Evolutionary conservation across 352 stramenopile genomes (phyloP).

Genomic region (Phytophthora pseudosyringae): DNA sequence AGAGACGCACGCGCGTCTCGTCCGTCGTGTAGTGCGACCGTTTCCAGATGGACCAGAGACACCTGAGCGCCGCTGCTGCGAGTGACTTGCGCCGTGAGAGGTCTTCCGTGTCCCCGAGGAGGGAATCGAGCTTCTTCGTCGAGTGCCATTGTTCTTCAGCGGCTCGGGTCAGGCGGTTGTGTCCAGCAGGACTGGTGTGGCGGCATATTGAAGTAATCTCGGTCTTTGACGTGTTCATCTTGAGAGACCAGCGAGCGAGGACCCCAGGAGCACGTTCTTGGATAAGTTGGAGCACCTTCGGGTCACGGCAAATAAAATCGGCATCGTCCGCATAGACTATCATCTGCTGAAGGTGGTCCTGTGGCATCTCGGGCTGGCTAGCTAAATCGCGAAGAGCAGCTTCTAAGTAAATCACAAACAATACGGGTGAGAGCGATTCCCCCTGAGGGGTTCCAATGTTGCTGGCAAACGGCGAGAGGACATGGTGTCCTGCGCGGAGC

Average conservation of each 20-base stretch:
- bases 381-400: constrained; percentile 10
- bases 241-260: background rate
- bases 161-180: background rate
- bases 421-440: constrained; percentile 8
- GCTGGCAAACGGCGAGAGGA: background rate
- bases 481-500: background rate
- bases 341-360: constrained; percentile 9
- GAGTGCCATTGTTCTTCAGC: background rate
- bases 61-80: background rate
- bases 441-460: constrained; percentile 16
- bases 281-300: background rate
- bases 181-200: background rate
- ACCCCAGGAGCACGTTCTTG: background rate
- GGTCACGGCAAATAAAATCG: constrained; percentile 10
- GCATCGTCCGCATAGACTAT: constrained; percentile 19
- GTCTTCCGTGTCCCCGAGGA: constrained; percentile 2
- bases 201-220: background rate
- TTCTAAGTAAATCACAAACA: constrained; percentile 15
- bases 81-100: background rate
- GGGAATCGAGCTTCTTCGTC: constrained; percentile 13
- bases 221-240: constrained; percentile 8
- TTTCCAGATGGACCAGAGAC: constrained; percentile 9
- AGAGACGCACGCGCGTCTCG: background rate
- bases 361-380: background rate
- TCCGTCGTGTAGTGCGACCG: background rate